phyloP scores from a whole-genome alignment of 495 filamentous ascomycete genomes.

The Recurvomyces mirabilis region DNA sequence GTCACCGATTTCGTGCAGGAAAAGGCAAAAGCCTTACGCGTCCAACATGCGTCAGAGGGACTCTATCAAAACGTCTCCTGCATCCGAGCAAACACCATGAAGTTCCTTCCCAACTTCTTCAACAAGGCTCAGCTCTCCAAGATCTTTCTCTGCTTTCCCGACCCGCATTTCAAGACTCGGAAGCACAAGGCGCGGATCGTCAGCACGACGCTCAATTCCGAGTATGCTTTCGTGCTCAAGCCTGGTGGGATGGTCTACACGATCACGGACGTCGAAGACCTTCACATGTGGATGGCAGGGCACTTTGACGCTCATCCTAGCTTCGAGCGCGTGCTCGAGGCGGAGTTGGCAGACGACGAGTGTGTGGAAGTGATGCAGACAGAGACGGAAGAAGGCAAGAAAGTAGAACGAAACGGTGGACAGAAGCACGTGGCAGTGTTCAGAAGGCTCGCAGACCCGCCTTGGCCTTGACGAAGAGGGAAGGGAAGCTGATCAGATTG shows the following conservation, averaged over 20 bases:
- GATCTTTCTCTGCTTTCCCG: conserved; percentile 96
- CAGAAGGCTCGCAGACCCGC: conserved; percentile 66
- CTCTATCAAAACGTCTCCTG: conserved; percentile 75
- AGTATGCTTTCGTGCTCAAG: conserved; percentile 80
- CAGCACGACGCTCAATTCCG: conserved; percentile 71
- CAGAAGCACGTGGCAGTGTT: conserved; percentile 81
- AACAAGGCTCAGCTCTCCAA: conserved; percentile 59
- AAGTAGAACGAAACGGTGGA: conserved; percentile 82
- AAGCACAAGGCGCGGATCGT: conserved; percentile 97
- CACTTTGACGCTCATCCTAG: conserved; percentile 64
- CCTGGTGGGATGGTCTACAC: conserved; percentile 85
- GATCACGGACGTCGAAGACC: conserved; percentile 91
- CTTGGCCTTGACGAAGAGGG: conserved; percentile 44
- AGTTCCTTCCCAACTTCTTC: conserved; percentile 96
- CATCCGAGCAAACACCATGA: conserved; percentile 91
- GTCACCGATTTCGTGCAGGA: conserved; percentile 83
- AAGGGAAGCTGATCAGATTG: too few species aligned
- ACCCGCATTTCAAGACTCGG: conserved; percentile 93
- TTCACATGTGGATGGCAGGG: conserved; percentile 82
- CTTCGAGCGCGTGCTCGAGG: conserved; percentile 47
- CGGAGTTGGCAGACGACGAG: conserved; percentile 45
- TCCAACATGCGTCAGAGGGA: conserved; percentile 39
- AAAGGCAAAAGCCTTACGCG: conserved; percentile 68
- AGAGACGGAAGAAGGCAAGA: conserved; percentile 95
- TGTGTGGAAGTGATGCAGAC: conserved; percentile 71